Evolutionary conservation across 805 yeast species (phyloP).

Genomic region (Candida nitratophila): DNA sequence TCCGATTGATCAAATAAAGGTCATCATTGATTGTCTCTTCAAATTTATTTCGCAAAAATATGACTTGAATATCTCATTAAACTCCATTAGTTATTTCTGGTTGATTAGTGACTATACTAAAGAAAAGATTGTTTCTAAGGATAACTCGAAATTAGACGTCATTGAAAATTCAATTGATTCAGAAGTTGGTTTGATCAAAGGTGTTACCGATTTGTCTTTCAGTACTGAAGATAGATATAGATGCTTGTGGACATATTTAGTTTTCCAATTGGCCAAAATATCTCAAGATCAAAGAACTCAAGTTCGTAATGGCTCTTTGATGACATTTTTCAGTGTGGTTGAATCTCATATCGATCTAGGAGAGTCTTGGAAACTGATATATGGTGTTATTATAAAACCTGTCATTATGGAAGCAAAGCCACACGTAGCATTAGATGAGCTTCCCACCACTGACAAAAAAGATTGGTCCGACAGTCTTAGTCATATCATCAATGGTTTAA

Average conservation of each 20-base stretch:
- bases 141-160: neutral
- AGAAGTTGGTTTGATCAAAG: conserved; percentile 12
- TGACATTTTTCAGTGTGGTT: conserved; percentile 77
- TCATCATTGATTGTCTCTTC: conserved; percentile 63
- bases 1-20: conserved; percentile 57
- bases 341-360: conserved; percentile 59
- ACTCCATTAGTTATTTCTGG: conserved; percentile 92
- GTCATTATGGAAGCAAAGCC: conserved; percentile 29
- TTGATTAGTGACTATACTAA: conserved; percentile 72
- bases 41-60: conserved; percentile 63
- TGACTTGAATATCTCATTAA: conserved; percentile 84
- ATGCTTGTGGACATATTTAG: conserved; percentile 57
- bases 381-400: conserved; percentile 51
- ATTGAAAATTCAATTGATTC: conserved; percentile 14
- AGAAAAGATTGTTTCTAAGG: conserved; percentile 18
- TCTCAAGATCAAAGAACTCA: conserved; percentile 64
- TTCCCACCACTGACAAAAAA: conserved; percentile 5
- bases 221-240: conserved; percentile 20
- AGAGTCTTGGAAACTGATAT: conserved; percentile 65
- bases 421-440: conserved; percentile 1
- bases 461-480: conserved; percentile 58
- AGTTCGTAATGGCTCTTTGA: conserved; percentile 84
- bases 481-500: conserved; percentile 58
- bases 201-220: conserved; percentile 2
- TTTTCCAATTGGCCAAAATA: conserved; percentile 54